Base-by-base conservation (phyloP, 2,329 filamentous ascomycete genomes). In the Paecilomyces variotii region DNA sequence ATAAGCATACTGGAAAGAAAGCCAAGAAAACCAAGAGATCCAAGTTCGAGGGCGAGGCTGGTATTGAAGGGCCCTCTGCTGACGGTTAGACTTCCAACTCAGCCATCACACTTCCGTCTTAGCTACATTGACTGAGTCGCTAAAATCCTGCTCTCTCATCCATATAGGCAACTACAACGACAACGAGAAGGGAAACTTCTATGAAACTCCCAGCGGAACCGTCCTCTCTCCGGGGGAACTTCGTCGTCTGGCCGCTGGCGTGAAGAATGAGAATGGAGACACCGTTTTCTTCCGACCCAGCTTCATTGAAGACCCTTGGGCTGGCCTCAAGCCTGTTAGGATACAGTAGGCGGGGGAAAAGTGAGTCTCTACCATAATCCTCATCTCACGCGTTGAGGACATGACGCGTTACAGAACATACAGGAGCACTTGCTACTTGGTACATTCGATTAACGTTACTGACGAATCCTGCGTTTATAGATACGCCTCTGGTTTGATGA, bases 291-390 rank as follows among this genome's bases (percentile, higher is more conserved):
- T 69, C 58, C 61, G 59, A 34, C 65, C 65, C 7, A 61, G 58
- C 4, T 69, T 67, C 54, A 60, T 69, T 30, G 60, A 60, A 25
- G 63, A 64, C 57, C 65, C 65, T 4, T 67, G 65, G 64, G 53
- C 49, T 5, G 55, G 55, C 26, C 53, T 61, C 10, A 55, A 59
- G 24, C 34, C 35, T 19, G 6, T 2, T 14, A 45, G 19, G n/a
- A 5, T 45, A 3, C 7, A n/a, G 39, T 19, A 19, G 39, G n/a
- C n/a, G 39, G n/a, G 30, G 30, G 30, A 5, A 14, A n/a, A 6
- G 39, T 45, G 12, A 45, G 39, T 45, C 7, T 45, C 19, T 34
- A 7, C 19, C 14, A 7, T 32, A 10, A 10, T 32, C 6, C 30
- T 32, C 30, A 32, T 32, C 11, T 32, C 30, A 32, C 6, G 30